Evolutionary conservation across 768 basidiomycete species (phyloP), one percentile per base, ranked within the genome.

Genomic region (Phylloporus arenicola): DNA sequence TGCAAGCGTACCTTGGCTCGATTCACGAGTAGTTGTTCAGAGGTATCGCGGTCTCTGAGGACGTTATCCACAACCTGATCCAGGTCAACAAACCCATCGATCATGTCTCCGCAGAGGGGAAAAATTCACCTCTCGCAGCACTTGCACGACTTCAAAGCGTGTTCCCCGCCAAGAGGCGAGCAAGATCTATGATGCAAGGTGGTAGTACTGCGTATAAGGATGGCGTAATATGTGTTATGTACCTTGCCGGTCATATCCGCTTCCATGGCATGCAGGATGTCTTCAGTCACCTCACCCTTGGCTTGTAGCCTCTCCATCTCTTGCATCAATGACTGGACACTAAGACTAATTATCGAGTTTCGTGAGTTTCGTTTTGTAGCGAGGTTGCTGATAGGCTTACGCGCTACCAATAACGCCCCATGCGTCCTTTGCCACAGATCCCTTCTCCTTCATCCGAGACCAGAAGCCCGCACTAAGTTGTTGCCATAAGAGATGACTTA

Each of bases 101-200:
- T 46, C 39, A 6, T 45, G 16, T 68, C 39, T 45, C 22, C 19
- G n/a, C 25, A 20, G 14, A 34, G 12, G 50, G 20, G 29, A 40
- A 29, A 17, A 7, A 30, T 60, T 43, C 41, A 74, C 81, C 75
- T 90, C 84, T 45, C 92, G 80, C 43, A 95, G 75, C 13, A 97
- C 92, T 60, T 92, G 88, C 19, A 88, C 80, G 37, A 98, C 92
- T 71, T 99, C 96, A 63, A 97, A 82, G 46, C 94, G 83, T 3
- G 94, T 95, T 13, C 95, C 96, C 51, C 93, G 84, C 96, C 96
- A 99, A 22, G 95, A 95, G 6, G 94, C 95, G 25, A 98, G 82
- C 72, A 98, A 80, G 64, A 96, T 92, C 84, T 89, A 53, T 33
- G 41, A 27, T 24, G 14, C 33, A 40, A 38, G 19, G 27, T 37